Evolutionary conservation across 176 grass and related monocot species (phyloP), one percentile per base, ranked within the genome.

Genomic region (Oryza coarctata): DNA sequence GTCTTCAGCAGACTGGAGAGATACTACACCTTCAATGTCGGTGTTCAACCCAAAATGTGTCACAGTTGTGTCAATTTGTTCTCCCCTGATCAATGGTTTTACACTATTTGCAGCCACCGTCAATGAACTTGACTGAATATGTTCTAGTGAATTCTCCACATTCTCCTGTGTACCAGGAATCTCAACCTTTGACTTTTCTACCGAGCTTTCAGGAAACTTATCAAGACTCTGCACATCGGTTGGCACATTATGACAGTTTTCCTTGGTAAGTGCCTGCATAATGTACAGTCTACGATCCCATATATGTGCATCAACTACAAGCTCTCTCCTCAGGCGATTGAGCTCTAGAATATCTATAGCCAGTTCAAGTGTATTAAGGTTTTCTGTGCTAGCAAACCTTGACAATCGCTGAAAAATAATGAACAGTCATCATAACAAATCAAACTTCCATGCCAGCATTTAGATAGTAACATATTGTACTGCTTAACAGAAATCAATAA

Each of bases 281-380:
- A 87, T 86, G 83, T 91, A 84, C 38, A 99, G 76, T 71, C 71
- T 84, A 10, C 87, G 89, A 67, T 99, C 93, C 96, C 96, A 99
- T 74, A 73, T 58, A 25, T 88, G 82, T 25, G 83, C 80, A 89
- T 95, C 90, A 86, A 85, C 61, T 82, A 92, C 39, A 81, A 99
- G 89, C 45, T 80, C 84, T 61, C 77, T 87, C 49, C 87, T 99
- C 80, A 91, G 68, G 22, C 30, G 79, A 71, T 99, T 98, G 64
- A 99, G 85, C 57, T 92, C 89, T 82, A 99, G 85, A 89, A 99
- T 86, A 89, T 99, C 96, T 76, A 88, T 58, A 55, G 68, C 60
- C 79, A 58, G 58, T 83, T 89, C 80, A 81, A 41, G 43, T 62
- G 47, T 60, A 58, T 91, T 84, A 26, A 88, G 67, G 26, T 74